Evolutionary conservation across 495 filamentous ascomycete species (phyloP).

Genomic region (Trypethelium eluteriae): DNA sequence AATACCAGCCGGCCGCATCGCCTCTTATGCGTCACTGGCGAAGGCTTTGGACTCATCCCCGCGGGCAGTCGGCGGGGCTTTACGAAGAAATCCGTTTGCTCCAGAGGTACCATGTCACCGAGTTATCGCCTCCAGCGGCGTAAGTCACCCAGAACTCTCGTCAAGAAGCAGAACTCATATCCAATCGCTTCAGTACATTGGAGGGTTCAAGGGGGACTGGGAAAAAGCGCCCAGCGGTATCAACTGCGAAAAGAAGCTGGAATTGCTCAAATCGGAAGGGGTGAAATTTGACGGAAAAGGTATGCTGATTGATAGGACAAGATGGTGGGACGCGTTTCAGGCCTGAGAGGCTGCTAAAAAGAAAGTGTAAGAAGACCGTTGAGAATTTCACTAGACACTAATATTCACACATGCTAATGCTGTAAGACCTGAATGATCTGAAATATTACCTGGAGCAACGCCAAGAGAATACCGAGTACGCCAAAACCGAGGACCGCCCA

Average conservation of each 20-base stretch:
- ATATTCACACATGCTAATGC: neutral
- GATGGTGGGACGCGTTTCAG: slow-evolving; percentile 38
- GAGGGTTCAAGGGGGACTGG: slow-evolving; percentile 45
- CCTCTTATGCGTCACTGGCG: slow-evolving; percentile 65
- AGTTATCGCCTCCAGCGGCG: slow-evolving; percentile 35
- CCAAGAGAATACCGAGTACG: slow-evolving; percentile 14
- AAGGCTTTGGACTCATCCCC: slow-evolving; percentile 60
- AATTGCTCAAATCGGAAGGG: slow-evolving; percentile 42
- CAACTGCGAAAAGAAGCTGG: slow-evolving; percentile 42
- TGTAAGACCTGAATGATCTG: slow-evolving; percentile 20
- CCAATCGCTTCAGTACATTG: slow-evolving; percentile 31
- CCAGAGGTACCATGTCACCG: slow-evolving; percentile 40
- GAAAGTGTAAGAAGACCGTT: neutral
- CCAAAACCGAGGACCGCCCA: slow-evolving; percentile 19
- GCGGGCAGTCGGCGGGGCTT: slow-evolving; percentile 71
- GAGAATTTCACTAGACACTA: neutral
- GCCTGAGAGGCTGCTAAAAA: neutral
- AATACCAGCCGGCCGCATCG: slow-evolving; percentile 62
- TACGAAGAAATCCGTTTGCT: slow-evolving; percentile 47
- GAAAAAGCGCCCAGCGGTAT: slow-evolving; percentile 41
- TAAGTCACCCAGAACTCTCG: slow-evolving; percentile 16
- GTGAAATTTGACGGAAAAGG: slow-evolving; percentile 43
- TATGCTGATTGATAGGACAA: slow-evolving; percentile 34
- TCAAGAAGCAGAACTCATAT: neutral
- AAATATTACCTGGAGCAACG: slow-evolving; percentile 22